phyloP scores from a whole-genome alignment of 768 basidiomycete species.

The Termitomyces sp. region DNA sequence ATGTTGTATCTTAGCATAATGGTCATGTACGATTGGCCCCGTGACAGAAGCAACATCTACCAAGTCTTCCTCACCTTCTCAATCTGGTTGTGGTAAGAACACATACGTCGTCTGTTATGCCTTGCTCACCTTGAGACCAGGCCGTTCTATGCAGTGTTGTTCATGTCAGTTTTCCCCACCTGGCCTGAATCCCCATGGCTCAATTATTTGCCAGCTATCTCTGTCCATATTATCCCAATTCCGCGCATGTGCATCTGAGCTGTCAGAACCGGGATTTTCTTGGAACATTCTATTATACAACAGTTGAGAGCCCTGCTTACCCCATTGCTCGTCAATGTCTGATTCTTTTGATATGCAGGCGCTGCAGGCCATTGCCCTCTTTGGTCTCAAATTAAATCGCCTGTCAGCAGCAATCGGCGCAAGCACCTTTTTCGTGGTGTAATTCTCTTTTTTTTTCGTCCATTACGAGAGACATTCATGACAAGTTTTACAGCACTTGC shows the following conservation, averaged over 20 bases:
- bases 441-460: conserved; percentile 14
- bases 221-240: conserved; percentile 39
- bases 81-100: conserved; percentile 62
- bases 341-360: conserved; percentile 25
- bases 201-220: conserved; percentile 27
- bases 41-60: conserved; percentile 56
- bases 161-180: conserved; percentile 38
- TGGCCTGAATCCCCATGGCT: background rate
- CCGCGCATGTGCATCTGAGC: conserved; percentile 23
- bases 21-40: conserved; percentile 72
- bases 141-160: conserved; percentile 59
- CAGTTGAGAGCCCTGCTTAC: conserved; percentile 25
- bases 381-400: conserved; percentile 66
- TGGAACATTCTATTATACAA: conserved; percentile 47
- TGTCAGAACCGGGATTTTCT: conserved; percentile 47
- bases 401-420: conserved; percentile 64
- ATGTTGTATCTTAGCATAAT: conserved; percentile 36
- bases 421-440: conserved; percentile 54
- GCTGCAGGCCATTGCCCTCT: conserved; percentile 67
- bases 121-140: conserved; percentile 28
- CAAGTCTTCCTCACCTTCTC: conserved; percentile 59
- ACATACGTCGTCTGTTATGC: background rate
- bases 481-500: conserved; percentile 28
- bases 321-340: conserved; percentile 4
- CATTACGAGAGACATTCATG: background rate